Evolutionary conservation across 73 alveolate species (phyloP), one percentile per base, ranked within the genome.

Genomic region (Paramecium caudatum): DNA sequence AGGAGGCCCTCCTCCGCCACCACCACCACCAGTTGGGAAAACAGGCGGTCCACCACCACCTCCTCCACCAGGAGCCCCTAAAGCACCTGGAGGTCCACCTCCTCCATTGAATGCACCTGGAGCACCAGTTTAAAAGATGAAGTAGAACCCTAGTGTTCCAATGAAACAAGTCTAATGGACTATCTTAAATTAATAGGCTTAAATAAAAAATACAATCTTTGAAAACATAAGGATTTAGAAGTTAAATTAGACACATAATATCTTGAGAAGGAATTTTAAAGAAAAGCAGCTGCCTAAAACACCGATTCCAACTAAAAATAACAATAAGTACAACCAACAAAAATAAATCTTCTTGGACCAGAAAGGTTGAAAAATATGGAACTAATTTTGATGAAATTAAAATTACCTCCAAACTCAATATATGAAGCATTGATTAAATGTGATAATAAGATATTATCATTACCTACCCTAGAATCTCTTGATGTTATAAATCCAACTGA

Each of bases 81-180:
- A 70, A 2, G 49, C 92, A 5, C 96, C 96, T 41, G 91, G 91
- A 30, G 34, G 69, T 27, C 93, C 93, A 34, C 48, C 70, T 12
- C 78, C 84, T n/a, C 93, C 96, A n/a, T 36, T 55, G 43, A 32
- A 83, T 37, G 34, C 88, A 36, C n/a, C n/a, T n/a, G n/a, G n/a
- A n/a, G n/a, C n/a, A n/a, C n/a, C 23, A 55, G 93, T 92, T 0
- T 62, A 68, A 21, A 94, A 94, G 23, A 90, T 93, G 23, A 94
- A 90, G 17, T 61, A 46, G 48, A 94, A 94, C 45, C 98, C 98
- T 37, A 94, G 82, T 32, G 93, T 81, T 2, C 95, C 98, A 32
- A 91, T 95, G 95, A 95, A 95, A 94, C 43, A 94, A 7, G 90
- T 94, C 19, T 68, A 87, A 47, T 95, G 98, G 97, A 82, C 91